Conservation (phyloP, 202 grass and related monocot genomes). For the Digitaria exilis region DNA sequence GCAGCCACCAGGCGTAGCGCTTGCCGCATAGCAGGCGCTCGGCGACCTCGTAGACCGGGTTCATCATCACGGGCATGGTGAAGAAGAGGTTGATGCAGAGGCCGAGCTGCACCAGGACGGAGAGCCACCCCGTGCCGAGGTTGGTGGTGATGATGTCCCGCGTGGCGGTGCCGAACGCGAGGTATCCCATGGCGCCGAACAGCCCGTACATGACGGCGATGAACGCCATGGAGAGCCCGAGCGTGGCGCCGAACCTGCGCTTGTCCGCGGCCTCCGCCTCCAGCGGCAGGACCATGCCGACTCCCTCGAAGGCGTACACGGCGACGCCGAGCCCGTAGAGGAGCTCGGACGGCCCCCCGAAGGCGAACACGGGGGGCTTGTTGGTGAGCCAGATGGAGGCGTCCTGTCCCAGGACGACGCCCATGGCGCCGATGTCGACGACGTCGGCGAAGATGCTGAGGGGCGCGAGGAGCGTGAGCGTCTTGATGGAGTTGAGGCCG, state of each 20-base stretch:
- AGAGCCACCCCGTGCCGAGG: constrained; percentile 74
- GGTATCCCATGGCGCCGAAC: constrained; percentile 86
- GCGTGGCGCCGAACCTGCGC: constrained; percentile 61
- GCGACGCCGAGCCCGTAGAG: constrained; percentile 92
- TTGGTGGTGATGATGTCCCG: constrained; percentile 96
- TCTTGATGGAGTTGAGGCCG: constrained; percentile 88
- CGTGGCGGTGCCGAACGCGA: constrained; percentile 80
- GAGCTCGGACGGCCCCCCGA: constrained; percentile 53
- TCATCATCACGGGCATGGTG: constrained; percentile 96
- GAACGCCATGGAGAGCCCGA: constrained; percentile 80
- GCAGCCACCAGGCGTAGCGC: constrained; percentile 81
- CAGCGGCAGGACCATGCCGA: constrained; percentile 90
- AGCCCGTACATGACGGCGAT: constrained; percentile 87
- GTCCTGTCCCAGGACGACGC: constrained; percentile 86
- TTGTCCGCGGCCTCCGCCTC: constrained; percentile 85
- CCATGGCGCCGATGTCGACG: constrained; percentile 94
- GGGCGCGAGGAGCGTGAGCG: constrained; percentile 90
- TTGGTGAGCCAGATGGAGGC: constrained; percentile 46
- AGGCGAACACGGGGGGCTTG: constrained; percentile 59
- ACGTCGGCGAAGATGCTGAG: constrained; percentile 96
- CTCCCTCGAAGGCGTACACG: constrained; percentile 89
- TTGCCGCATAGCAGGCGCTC: constrained; percentile 77
- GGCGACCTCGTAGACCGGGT: constrained; percentile 89
- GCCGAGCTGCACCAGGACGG: constrained; percentile 73
- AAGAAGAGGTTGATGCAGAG: constrained; percentile 99